These are phyloP conservation scores for Rehmannia glutinosa DNA, from an alignment of 257 asterid species.

Conservation along the genomic window DNA sequence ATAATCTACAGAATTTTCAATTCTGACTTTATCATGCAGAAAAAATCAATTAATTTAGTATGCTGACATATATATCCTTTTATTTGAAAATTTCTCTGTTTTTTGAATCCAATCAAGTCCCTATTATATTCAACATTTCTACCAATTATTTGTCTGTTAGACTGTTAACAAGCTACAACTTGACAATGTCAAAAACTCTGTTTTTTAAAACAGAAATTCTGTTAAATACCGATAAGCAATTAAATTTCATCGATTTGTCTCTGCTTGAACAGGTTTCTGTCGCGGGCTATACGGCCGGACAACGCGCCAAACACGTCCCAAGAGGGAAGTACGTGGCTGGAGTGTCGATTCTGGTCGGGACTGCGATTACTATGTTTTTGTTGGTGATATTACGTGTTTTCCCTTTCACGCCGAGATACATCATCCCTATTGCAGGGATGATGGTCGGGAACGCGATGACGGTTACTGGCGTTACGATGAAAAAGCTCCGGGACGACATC, in stretches of 20 bases:
- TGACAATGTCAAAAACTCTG: too few relatives aligned
- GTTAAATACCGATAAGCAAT: too few relatives aligned
- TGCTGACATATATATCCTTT: background rate
- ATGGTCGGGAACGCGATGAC: slow-evolving; percentile 97
- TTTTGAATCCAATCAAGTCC: background rate
- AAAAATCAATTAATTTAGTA: too few relatives aligned
- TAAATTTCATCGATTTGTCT: background rate
- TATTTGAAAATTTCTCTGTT: background rate
- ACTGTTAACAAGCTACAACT: too few relatives aligned
- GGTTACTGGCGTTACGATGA: slow-evolving; percentile 92
- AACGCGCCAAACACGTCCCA: slow-evolving; percentile 89
- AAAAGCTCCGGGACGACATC: slow-evolving; percentile 85
- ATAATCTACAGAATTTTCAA: too few relatives aligned
- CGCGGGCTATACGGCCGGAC: slow-evolving; percentile 93
- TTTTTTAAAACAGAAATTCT: too few relatives aligned
- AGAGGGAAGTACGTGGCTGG: slow-evolving; percentile 81
- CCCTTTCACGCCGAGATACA: slow-evolving; percentile 87
- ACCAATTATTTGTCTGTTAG: too few relatives aligned
- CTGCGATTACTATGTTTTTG: slow-evolving; percentile 58
- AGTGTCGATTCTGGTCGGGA: slow-evolving; percentile 69
- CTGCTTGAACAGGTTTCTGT: slow-evolving; percentile 43
- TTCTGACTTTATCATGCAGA: too few relatives aligned
- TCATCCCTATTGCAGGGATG: slow-evolving; percentile 91
- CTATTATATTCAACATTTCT: too few relatives aligned
- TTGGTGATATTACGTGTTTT: slow-evolving; percentile 60